These are phyloP conservation scores for Acer saccharum DNA, from an alignment of 345 rosid species.

Conservation along the genomic window DNA sequence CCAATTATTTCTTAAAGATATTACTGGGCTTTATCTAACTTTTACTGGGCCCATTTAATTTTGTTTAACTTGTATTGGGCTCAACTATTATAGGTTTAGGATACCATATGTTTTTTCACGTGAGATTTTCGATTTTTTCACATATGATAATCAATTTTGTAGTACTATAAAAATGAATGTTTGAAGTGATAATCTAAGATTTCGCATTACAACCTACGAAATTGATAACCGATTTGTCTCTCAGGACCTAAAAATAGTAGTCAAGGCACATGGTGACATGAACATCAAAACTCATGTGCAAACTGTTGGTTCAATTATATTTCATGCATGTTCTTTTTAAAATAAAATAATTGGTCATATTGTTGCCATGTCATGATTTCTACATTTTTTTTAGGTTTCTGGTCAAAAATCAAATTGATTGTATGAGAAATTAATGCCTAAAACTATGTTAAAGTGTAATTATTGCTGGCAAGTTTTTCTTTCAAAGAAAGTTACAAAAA, in stretches of 20 bases:
- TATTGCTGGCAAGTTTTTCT: background rate
- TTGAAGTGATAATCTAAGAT: too few relatives aligned
- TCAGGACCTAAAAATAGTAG: background rate
- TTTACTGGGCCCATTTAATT: background rate
- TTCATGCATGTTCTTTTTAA: background rate
- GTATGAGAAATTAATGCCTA: background rate
- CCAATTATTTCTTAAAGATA: background rate
- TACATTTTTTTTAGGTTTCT: background rate
- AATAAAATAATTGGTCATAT: background rate
- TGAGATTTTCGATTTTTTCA: too few relatives aligned
- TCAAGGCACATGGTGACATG: background rate
- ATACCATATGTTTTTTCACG: too few relatives aligned
- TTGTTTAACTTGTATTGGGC: too few relatives aligned
- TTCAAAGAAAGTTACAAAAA: background rate
- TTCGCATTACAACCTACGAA: background rate
- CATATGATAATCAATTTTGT: too few relatives aligned
- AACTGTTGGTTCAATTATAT: background rate
- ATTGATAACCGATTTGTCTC: background rate
- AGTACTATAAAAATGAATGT: too few relatives aligned
- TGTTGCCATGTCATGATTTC: background rate
- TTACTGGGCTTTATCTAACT: background rate
- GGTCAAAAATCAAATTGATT: background rate
- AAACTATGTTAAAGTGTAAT: background rate
- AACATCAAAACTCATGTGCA: background rate
- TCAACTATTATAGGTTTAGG: too few relatives aligned